Percentiles rank a stretch among this genome's conserved stretches.
phyloP scores from a whole-genome alignment of 345 rosid species.

The Syzygium grande region DNA sequence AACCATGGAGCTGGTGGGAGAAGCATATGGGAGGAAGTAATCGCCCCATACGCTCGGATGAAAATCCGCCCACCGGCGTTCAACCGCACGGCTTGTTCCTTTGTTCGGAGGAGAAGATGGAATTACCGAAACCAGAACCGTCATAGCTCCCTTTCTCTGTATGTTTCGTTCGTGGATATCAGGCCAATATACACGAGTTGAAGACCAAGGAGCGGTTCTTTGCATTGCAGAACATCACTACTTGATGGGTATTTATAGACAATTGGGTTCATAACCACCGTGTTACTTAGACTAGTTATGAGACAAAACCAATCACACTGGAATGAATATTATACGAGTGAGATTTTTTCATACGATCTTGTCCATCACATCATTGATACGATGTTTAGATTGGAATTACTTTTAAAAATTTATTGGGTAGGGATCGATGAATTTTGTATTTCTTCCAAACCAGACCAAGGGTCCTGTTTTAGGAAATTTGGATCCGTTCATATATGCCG shows the following conservation, averaged over 20 bases:
- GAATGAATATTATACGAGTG: background rate
- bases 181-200: background rate
- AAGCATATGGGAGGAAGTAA: slow-evolving; percentile 5
- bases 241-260: background rate
- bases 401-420: background rate
- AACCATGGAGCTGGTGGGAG: slow-evolving; percentile 2
- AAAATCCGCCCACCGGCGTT: slow-evolving; percentile 6
- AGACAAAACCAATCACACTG: background rate
- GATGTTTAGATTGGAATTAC: too few species aligned
- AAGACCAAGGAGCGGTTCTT: background rate
- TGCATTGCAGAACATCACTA: background rate
- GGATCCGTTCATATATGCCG: background rate
- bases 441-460: background rate
- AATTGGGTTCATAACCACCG: background rate
- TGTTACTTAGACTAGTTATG: background rate
- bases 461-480: background rate
- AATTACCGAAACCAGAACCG: background rate
- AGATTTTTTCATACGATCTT: background rate
- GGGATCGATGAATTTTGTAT: background rate
- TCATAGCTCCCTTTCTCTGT: background rate
- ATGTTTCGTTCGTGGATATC: background rate
- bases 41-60: slow-evolving; percentile 15
- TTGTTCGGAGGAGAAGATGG: background rate
- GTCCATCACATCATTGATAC: too few species aligned
- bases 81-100: background rate